Evolutionary conservation across 331 rosid genomes (phyloP).

Genomic region (Prunus yedoensis): DNA sequence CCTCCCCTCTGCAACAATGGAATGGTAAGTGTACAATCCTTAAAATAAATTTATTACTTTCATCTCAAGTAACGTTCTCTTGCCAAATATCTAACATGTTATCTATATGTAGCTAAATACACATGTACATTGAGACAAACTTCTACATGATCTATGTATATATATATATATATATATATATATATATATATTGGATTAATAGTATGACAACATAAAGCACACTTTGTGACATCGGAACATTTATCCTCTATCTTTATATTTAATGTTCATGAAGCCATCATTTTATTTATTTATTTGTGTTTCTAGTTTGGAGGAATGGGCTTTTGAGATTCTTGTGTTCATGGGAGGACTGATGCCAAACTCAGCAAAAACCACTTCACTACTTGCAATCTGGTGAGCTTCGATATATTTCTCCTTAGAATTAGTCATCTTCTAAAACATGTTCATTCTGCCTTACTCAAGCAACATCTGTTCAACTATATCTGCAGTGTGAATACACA

Average conservation of each 20-base stretch:
- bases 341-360: constrained; percentile 72
- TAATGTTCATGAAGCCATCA: not conserved
- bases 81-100: too few species aligned
- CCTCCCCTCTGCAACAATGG: constrained; percentile 60
- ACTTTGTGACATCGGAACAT: too few species aligned
- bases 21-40: constrained; percentile 45
- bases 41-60: not conserved
- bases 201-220: constrained; percentile 30
- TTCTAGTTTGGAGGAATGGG: constrained; percentile 67
- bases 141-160: too few species aligned
- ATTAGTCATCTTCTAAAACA: not conserved
- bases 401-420: not conserved
- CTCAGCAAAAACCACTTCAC: constrained; percentile 57
- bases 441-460: not conserved
- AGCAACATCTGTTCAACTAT: not conserved
- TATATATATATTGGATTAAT: not conserved
- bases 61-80: not conserved
- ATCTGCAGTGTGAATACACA: constrained; percentile 63
- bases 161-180: too few species aligned
- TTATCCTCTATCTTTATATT: too few species aligned
- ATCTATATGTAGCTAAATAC: too few species aligned
- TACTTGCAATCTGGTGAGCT: constrained; percentile 73
- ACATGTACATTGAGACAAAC: too few species aligned
- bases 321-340: constrained; percentile 74
- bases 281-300: not conserved